These are phyloP conservation scores for Stagonosporopsis vannaccii DNA, from an alignment of 2,329 filamentous ascomycete genomes.

Conservation along the genomic window DNA sequence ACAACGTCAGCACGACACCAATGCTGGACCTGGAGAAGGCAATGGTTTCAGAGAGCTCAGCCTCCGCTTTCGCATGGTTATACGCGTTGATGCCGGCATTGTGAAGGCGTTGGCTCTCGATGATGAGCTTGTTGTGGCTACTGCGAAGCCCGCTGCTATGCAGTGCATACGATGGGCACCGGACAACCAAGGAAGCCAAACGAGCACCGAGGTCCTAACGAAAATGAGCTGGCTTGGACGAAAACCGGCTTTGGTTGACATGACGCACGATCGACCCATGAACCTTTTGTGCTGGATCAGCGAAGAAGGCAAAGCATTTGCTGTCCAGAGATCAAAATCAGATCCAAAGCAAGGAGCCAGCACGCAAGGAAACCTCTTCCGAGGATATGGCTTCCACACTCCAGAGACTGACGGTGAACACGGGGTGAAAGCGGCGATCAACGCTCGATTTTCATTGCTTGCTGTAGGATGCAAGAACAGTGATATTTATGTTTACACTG, in stretches of 20 bases:
- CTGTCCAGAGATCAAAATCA: constrained; percentile 74
- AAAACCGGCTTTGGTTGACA: constrained; percentile 77
- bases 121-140: constrained; percentile 91
- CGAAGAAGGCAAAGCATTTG: constrained; percentile 85
- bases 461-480: constrained; percentile 84
- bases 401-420: constrained; percentile 67
- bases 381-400: constrained; percentile 87
- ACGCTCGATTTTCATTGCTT: constrained; percentile 92
- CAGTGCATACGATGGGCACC: constrained; percentile 97
- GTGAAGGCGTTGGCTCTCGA: constrained; percentile 86
- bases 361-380: constrained; percentile 74
- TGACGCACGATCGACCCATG: constrained; percentile 96
- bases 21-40: constrained; percentile 77
- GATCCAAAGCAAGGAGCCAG: constrained; percentile 50
- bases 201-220: constrained; percentile 86
- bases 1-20: constrained; percentile 47
- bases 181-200: constrained; percentile 81
- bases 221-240: constrained; percentile 87
- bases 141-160: constrained; percentile 88
- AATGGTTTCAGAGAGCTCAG: constrained; percentile 84
- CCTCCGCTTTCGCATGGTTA: constrained; percentile 94
- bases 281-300: constrained; percentile 94
- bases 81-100: constrained; percentile 96
- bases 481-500: constrained; percentile 86
- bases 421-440: constrained; percentile 81